Evolutionary conservation across 2,329 filamentous ascomycete genomes (phyloP).

Genomic region (Ceratocystis papillata): DNA sequence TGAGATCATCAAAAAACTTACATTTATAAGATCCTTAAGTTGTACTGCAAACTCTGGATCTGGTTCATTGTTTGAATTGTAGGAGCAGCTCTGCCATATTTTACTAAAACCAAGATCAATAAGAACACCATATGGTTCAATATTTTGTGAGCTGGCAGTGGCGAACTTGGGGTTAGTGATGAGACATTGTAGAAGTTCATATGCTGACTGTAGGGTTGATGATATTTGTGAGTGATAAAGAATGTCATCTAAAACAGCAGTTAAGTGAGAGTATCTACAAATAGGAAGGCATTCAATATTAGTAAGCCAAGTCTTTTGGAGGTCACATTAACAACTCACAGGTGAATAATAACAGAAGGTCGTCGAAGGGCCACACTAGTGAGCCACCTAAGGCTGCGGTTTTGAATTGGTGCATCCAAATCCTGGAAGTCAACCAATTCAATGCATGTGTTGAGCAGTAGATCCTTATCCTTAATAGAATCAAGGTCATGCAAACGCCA

Average conservation of each 20-base stretch:
- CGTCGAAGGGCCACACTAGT: conserved; percentile 45
- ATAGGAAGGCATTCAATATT: conserved; percentile 14
- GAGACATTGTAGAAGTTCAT: conserved; percentile 48
- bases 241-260: conserved; percentile 49
- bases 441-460: conserved; percentile 53
- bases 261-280: conserved; percentile 44
- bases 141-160: conserved; percentile 38
- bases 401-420: conserved; percentile 52
- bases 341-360: conserved; percentile 45
- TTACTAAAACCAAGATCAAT: conserved; percentile 53
- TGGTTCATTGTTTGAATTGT: conserved; percentile 40
- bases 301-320: conserved; percentile 24
- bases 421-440: conserved; percentile 56
- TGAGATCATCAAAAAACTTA: conserved; percentile 15
- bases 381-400: conserved; percentile 49
- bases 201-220: conserved; percentile 48
- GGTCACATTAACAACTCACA: conserved; percentile 38
- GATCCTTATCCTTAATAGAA: conserved; percentile 47
- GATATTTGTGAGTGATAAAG: conserved; percentile 54
- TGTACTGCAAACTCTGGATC: conserved; percentile 41
- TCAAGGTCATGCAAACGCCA: conserved; percentile 37
- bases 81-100: conserved; percentile 48
- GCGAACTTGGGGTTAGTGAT: conserved; percentile 44
- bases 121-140: conserved; percentile 43
- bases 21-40: conserved; percentile 50